Conservation (phyloP, 495 filamentous ascomycete genomes). For the Clohesyomyces aquaticus region DNA sequence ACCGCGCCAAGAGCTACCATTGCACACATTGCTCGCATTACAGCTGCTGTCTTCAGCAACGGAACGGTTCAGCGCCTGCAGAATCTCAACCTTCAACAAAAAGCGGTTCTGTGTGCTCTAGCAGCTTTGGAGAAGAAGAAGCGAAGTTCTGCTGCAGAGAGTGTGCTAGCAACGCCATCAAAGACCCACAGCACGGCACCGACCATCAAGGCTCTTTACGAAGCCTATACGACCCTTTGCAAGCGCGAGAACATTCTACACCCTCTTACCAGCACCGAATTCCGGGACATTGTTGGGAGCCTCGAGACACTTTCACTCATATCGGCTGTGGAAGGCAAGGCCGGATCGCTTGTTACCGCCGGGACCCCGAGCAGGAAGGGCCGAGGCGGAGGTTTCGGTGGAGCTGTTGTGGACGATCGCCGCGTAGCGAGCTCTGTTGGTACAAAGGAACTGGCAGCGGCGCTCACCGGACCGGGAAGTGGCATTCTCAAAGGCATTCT, state of each 20-base stretch:
- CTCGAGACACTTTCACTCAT: slow-evolving; percentile 83
- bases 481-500: slow-evolving; percentile 46
- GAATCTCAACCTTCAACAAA: slow-evolving; percentile 91
- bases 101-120: slow-evolving; percentile 87
- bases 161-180: slow-evolving; percentile 59
- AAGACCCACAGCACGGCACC: slow-evolving; percentile 59
- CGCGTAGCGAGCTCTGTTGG: slow-evolving; percentile 45
- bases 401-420: slow-evolving; percentile 43
- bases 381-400: slow-evolving; percentile 43
- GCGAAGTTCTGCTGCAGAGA: slow-evolving; percentile 27
- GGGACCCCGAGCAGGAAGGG: slow-evolving; percentile 46
- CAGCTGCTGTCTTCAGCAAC: slow-evolving; percentile 82
- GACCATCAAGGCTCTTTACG: slow-evolving; percentile 76
- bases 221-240: slow-evolving; percentile 77
- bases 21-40: slow-evolving; percentile 85
- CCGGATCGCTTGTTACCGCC: slow-evolving; percentile 41
- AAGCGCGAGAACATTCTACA: slow-evolving; percentile 82
- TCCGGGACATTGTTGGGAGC: slow-evolving; percentile 88
- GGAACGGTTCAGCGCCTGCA: slow-evolving; percentile 80
- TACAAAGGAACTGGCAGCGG: slow-evolving; percentile 39
- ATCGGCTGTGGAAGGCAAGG: slow-evolving; percentile 67
- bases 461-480: slow-evolving; percentile 44
- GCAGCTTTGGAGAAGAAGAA: slow-evolving; percentile 75
- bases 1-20: slow-evolving; percentile 91
- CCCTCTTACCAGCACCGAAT: slow-evolving; percentile 84